Evolutionary conservation across 2,329 filamentous ascomycete species (phyloP).

Genomic region (Colletotrichum ledebouriae): DNA sequence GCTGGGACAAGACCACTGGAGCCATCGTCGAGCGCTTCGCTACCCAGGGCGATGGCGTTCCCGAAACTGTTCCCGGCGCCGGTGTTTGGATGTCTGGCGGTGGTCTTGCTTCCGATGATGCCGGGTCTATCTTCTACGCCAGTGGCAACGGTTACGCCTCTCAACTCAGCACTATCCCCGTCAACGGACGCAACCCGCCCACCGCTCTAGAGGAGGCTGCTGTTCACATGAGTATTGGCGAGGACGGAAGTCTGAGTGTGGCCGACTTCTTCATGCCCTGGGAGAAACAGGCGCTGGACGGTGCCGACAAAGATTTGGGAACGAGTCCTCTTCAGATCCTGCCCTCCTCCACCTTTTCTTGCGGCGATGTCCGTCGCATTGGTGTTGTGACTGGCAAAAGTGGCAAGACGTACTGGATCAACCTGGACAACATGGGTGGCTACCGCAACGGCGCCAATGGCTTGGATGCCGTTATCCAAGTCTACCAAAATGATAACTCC

Average conservation of each 20-base stretch:
- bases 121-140: conserved; percentile 55
- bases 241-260: conserved; percentile 58
- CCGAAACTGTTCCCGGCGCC: conserved; percentile 54
- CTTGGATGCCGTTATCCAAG: conserved; percentile 59
- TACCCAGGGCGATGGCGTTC: conserved; percentile 57
- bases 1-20: conserved; percentile 59
- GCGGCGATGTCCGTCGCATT: conserved; percentile 59
- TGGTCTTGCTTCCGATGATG: conserved; percentile 55
- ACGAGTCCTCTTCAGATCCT: conserved; percentile 59
- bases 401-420: conserved; percentile 61
- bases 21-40: conserved; percentile 56
- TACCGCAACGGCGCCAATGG: conserved; percentile 54
- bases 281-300: conserved; percentile 64
- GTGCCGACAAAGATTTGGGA: conserved; percentile 65
- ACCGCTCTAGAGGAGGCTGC: conserved; percentile 61
- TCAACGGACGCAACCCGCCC: conserved; percentile 54
- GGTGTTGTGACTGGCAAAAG: conserved; percentile 66
- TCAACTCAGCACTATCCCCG: conserved; percentile 54
- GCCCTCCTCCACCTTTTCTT: conserved; percentile 59
- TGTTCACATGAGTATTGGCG: conserved; percentile 58
- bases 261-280: conserved; percentile 69
- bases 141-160: conserved; percentile 59
- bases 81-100: conserved; percentile 60
- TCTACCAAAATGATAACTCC: conserved; percentile 59
- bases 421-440: conserved; percentile 56